Percentiles rank a stretch among this genome's conserved stretches.
These are phyloP conservation scores for Austroboletus novae-zelandiae DNA, from an alignment of 1,284 basidiomycete genomes.

Conservation along the genomic window DNA sequence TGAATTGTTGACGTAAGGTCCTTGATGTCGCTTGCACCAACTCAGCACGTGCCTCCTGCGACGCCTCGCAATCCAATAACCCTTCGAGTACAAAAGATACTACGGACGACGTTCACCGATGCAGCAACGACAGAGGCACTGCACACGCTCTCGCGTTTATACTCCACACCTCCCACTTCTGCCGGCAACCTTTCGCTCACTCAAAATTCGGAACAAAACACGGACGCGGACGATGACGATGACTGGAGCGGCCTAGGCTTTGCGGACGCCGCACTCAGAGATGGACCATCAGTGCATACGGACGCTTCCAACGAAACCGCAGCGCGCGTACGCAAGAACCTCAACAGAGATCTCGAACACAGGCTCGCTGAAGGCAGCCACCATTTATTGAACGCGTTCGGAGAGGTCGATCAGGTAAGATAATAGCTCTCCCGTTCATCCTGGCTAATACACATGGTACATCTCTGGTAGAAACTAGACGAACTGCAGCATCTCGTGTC, in stretches of 20 bases:
- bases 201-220: slow-evolving; percentile 14
- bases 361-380: slow-evolving; percentile 76
- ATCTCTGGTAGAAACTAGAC: slow-evolving; percentile 18
- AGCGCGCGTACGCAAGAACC: slow-evolving; percentile 67
- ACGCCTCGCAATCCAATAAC: slow-evolving; percentile 64
- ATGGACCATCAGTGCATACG: slow-evolving; percentile 11
- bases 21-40: neutral
- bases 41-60: slow-evolving; percentile 10
- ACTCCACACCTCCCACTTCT: slow-evolving; percentile 35
- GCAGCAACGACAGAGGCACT: slow-evolving; percentile 77
- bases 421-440: neutral
- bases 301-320: slow-evolving; percentile 53
- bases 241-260: slow-evolving; percentile 29
- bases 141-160: slow-evolving; percentile 79
- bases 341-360: slow-evolving; percentile 82
- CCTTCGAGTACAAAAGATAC: slow-evolving; percentile 83
- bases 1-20: no score
- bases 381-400: slow-evolving; percentile 79
- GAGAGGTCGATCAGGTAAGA: slow-evolving; percentile 83
- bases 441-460: neutral
- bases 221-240: slow-evolving; percentile 36
- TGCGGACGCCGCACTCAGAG: slow-evolving; percentile 6
- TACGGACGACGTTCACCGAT: slow-evolving; percentile 84
- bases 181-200: neutral
- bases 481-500: slow-evolving; percentile 20